Evolutionary conservation across 768 basidiomycete species (phyloP), one percentile per base, ranked within the genome.

Genomic region (Leccinellum rugosiceps): DNA sequence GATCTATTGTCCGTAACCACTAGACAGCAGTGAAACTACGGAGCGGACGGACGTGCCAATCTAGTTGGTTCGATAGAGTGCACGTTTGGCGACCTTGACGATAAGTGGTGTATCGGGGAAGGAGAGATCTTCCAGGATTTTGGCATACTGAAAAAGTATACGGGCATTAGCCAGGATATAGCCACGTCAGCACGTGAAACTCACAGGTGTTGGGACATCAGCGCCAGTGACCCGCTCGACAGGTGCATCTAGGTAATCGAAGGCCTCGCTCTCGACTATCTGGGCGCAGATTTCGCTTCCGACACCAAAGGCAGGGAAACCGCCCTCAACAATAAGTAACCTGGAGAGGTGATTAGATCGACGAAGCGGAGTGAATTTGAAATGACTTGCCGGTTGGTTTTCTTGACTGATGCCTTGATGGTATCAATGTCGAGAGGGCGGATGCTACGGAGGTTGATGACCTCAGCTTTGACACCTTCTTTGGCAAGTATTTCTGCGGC

Each of bases 231-330:
- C 80, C 60, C 97, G 88, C 81, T 99, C 97, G 54, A 98, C 92
- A 14, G 97, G 94, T 19, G 96, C 95, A 77, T 99, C 97, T 34
- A 99, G 88, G 79, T 93, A 98, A 77, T 98, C 94, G 70, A 96
- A 99, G 3, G 94, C 96, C 67, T 97, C 93, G 65, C 92, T 92
- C 81, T 99, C 97, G 55, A 96, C 81, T 65, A 98, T 93, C 75
- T 98, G 95, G 14, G 97, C 97, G 64, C 92, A 92, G 67, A 99
- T 96, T 76, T 99, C 97, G 65, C 94, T 95, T 63, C 97, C 97
- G 55, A 99, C 96, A 78, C 97, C 94, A 74, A 98, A 98, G 50
- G 84, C 87, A 38, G 97, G 97, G 93, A 97, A 99, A 38, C 97
- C 97, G 74, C 96, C 96, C 76, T 99, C 97, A 51, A 94, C 95